Percentiles rank a stretch among this genome's conserved stretches.
phyloP scores from a whole-genome alignment of 768 basidiomycete species.

The Pisolithus albus region DNA sequence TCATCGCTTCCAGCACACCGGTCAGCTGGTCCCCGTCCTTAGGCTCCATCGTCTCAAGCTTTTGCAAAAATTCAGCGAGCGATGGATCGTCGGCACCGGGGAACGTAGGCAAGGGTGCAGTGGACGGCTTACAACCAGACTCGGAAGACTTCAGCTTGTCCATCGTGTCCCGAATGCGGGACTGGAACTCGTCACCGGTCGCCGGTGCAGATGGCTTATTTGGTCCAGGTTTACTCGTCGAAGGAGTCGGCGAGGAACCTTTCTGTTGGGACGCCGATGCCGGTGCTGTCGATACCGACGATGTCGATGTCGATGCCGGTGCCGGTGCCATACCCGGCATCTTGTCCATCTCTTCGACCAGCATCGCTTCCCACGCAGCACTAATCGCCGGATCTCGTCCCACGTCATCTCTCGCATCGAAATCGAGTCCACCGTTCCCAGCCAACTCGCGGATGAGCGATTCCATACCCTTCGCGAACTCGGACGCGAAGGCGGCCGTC shows the following conservation, averaged over 20 bases:
- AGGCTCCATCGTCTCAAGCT: no score
- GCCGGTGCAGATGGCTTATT: no score
- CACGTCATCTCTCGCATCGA: slow-evolving; percentile 5
- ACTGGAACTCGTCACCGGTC: no score
- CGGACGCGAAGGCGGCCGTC: slow-evolving; percentile 24
- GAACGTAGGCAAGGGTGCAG: no score
- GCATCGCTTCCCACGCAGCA: slow-evolving; percentile 67
- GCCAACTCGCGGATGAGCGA: slow-evolving; percentile 26
- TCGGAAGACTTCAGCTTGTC: slow-evolving; percentile 69
- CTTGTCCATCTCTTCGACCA: slow-evolving; percentile 53
- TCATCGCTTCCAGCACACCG: slow-evolving; percentile 1
- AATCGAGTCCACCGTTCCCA: not conserved
- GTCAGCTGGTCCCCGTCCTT: no score
- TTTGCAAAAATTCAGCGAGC: no score
- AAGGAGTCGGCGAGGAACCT: no score
- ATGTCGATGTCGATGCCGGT: not conserved
- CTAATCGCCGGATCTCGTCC: slow-evolving; percentile 37
- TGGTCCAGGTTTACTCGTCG: no score
- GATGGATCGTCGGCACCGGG: no score
- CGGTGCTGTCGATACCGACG: not conserved
- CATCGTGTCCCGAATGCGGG: slow-evolving; percentile 44
- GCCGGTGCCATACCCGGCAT: slow-evolving; percentile 20
- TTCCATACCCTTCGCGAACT: slow-evolving; percentile 42
- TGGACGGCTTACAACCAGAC: slow-evolving; percentile 12
- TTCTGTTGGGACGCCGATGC: not conserved